These are phyloP conservation scores for Piper betle DNA, from an alignment of 164 flowering plant species.

Conservation along the genomic window DNA sequence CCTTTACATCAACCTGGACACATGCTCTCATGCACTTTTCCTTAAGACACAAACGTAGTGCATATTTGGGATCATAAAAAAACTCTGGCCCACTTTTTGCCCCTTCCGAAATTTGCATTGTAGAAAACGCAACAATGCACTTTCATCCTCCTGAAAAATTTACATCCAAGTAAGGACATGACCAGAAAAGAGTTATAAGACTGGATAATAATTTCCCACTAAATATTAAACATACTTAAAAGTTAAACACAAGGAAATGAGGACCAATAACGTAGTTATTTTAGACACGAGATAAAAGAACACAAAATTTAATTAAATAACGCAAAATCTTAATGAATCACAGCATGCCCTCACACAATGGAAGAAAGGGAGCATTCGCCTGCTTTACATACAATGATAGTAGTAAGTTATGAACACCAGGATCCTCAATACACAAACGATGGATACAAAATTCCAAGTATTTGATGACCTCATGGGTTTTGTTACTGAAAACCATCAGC, in stretches of 20 bases:
- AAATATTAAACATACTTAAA: not conserved
- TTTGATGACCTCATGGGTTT: conserved; percentile 95
- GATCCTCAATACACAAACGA: conserved; percentile 92
- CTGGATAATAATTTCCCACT: not conserved
- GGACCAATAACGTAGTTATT: not conserved
- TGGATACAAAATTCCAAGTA: conserved; percentile 91
- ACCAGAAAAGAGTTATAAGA: not conserved
- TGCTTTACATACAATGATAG: conserved; percentile 92
- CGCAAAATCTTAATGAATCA: no score
- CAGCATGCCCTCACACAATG: no score
- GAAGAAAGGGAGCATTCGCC: conserved; percentile 22
- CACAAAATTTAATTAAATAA: no score
- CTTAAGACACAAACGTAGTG: conserved; percentile 89
- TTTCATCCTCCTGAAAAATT: conserved; percentile 77
- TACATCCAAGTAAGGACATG: no score
- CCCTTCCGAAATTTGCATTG: conserved; percentile 97
- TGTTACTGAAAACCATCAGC: conserved; percentile 55
- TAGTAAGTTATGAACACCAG: conserved; percentile 90
- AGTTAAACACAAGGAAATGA: not conserved
- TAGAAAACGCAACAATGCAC: conserved; percentile 80
- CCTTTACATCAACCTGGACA: conserved; percentile 99
- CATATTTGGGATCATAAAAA: conserved; percentile 97
- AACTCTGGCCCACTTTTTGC: conserved; percentile 72
- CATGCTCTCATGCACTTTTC: conserved; percentile 94
- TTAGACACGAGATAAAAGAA: not conserved